These are phyloP conservation scores for Phlyctochytrium planicorne DNA, from an alignment of 192 early-diverging fungal species.

Conservation along the genomic window DNA sequence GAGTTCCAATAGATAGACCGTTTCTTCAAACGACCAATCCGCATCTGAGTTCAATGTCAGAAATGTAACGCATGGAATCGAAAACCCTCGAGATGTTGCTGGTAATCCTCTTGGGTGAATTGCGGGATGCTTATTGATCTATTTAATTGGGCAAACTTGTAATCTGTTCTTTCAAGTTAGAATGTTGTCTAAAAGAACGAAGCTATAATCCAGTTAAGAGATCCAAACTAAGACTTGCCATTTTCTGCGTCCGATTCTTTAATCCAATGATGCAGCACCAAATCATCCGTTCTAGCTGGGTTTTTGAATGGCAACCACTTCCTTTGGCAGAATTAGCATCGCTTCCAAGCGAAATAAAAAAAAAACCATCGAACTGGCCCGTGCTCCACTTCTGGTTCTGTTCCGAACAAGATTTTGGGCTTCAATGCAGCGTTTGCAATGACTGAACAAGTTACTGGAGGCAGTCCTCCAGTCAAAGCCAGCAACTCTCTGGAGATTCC, in stretches of 20 bases:
- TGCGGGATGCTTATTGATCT: slow-evolving; percentile 62
- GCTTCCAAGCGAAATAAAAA: background rate
- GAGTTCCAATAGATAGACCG: slow-evolving; percentile 76
- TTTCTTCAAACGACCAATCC: slow-evolving; percentile 83
- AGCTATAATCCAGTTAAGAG: too few relatives aligned
- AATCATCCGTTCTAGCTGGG: slow-evolving; percentile 72
- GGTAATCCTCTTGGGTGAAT: slow-evolving; percentile 86
- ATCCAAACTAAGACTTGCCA: slow-evolving; percentile 19
- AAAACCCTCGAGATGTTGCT: slow-evolving; percentile 61
- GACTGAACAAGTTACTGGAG: slow-evolving; percentile 55
- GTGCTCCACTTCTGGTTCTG: slow-evolving; percentile 31
- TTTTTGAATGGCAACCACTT: slow-evolving; percentile 68
- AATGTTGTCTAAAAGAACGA: background rate
- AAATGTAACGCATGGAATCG: background rate
- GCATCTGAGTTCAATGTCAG: slow-evolving; percentile 38
- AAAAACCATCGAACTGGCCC: slow-evolving; percentile 65
- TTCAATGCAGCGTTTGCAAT: slow-evolving; percentile 51
- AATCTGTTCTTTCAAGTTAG: slow-evolving; percentile 40
- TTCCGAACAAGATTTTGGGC: slow-evolving; percentile 68
- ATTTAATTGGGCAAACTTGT: slow-evolving; percentile 78
- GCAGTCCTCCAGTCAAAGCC: slow-evolving; percentile 66
- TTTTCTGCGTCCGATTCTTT: slow-evolving; percentile 65
- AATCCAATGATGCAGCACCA: slow-evolving; percentile 76
- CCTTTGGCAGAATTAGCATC: slow-evolving; percentile 43
- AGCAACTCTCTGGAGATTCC: slow-evolving; percentile 61